Conservation (phyloP, 2,329 filamentous ascomycete species). For the Dendryphion nanum region DNA sequence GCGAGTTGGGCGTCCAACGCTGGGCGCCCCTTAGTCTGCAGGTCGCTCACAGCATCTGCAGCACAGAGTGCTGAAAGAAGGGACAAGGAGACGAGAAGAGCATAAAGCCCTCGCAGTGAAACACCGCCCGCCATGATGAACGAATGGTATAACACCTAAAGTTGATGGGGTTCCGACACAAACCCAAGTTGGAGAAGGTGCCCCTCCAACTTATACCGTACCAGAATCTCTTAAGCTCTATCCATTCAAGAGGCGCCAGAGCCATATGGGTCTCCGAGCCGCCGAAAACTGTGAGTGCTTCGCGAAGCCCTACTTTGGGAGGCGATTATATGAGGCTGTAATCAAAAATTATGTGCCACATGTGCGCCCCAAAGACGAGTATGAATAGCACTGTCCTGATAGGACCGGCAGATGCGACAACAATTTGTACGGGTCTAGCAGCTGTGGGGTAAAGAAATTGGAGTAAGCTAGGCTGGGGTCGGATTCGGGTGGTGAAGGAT, state of each 20-base stretch:
- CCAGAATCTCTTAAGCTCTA: not conserved
- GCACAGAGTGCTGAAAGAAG: slow-evolving; percentile 18
- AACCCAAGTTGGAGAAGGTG: slow-evolving; percentile 10
- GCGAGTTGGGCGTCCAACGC: slow-evolving; percentile 25
- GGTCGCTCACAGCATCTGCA: slow-evolving; percentile 26
- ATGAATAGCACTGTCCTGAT: slow-evolving; percentile 10
- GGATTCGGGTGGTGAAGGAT: not conserved
- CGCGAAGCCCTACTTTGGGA: not conserved
- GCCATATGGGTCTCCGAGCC: slow-evolving; percentile 11
- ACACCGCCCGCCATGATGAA: slow-evolving; percentile 16
- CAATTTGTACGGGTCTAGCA: slow-evolving; percentile 14
- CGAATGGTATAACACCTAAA: not conserved
- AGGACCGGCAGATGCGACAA: slow-evolving; percentile 22
- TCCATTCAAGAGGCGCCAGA: not conserved
- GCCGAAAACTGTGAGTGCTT: slow-evolving; percentile 1
- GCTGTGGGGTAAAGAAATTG: slow-evolving; percentile 19
- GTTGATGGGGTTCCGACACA: too few species aligned
- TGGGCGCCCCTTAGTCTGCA: slow-evolving; percentile 25
- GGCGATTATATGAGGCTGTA: slow-evolving; percentile 19
- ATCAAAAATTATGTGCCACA: slow-evolving; percentile 15
- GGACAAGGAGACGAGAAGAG: slow-evolving; percentile 18
- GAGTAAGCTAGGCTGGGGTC: slow-evolving; percentile 1
- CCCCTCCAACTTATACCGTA: slow-evolving; percentile 8
- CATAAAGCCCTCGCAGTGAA: slow-evolving; percentile 18
- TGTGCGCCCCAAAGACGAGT: slow-evolving; percentile 11